Evolutionary conservation across 108 stramenopile genomes (phyloP), one percentile per base, ranked within the genome.

Genomic region (Nitzschia sp.): DNA sequence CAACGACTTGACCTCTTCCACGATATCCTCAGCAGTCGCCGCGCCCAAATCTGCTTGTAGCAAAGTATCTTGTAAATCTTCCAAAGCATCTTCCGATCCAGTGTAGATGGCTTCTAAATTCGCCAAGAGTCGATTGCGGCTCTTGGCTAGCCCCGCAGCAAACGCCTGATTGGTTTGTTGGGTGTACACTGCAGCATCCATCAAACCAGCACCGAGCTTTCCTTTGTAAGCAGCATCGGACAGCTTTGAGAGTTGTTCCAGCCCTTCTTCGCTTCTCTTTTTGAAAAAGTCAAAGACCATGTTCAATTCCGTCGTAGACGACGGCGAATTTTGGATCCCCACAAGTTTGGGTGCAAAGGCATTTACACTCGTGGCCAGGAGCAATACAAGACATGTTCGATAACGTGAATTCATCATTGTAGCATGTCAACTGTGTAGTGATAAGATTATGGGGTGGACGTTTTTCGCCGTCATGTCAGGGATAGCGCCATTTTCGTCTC

Each of bases 231-330:
- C 70, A 11, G 74, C 62, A 33, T 80, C 76, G 23, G 79, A 55
- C 3, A 86, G 51, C 34, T 80, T 82, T 17, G 71, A 55, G 27
- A 87, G 54, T 53, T 89, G 88, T 47, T 86, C 85, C 62, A 87
- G 33, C 36, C 88, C 88, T 38, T 89, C 88, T 29, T 57, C 36
- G 35, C 78, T 66, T 31, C 87, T 75, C 65, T 89, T 75, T 69
- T 87, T 86, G 82, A 93, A 88, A 72, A 93, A 93, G 72, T 93
- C 91, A 66, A 93, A 89, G 27, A 93, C 87, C 82, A 88, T 85
- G 25, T 30, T 42, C 32, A 85, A 60, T 36, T 76, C 54, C 11
- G 82, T 81, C 3, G 48, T 38, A 19, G 74, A 42, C 8, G 38
- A 42, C 49, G 21, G 49, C 49, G 38, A 42, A 42, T 42, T 42